Evolutionary conservation across 371 early-diverging fungal species (phyloP).

Genomic region (Apophysomyces ossiformis): DNA sequence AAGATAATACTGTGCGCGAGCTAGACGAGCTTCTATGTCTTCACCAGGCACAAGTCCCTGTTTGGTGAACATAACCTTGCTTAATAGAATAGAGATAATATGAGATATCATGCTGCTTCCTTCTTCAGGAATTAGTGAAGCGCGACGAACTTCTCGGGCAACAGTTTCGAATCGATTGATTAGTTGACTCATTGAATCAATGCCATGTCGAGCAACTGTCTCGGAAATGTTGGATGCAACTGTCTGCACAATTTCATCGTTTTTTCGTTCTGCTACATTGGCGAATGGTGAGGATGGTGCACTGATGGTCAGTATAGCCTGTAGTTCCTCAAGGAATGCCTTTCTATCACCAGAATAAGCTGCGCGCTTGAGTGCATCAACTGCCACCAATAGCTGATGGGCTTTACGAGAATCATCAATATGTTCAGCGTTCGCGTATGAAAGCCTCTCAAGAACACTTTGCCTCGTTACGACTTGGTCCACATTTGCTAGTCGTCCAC

Average conservation of each 20-base stretch:
- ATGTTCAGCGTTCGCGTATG: constrained; percentile 64
- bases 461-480: constrained; percentile 81
- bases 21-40: constrained; percentile 89
- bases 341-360: constrained; percentile 44
- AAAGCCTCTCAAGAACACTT: constrained; percentile 70
- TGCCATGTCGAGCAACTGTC: constrained; percentile 64
- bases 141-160: constrained; percentile 74
- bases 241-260: constrained; percentile 68
- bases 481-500: constrained; percentile 86
- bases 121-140: constrained; percentile 87
- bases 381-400: constrained; percentile 58
- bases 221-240: constrained; percentile 70
- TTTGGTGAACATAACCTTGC: constrained; percentile 83
- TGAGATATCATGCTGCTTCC: constrained; percentile 85
- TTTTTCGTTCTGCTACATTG: constrained; percentile 49
- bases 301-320: constrained; percentile 51
- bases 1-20: constrained; percentile 82
- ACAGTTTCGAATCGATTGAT: constrained; percentile 76
- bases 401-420: constrained; percentile 60
- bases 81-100: constrained; percentile 73
- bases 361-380: constrained; percentile 58
- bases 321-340: constrained; percentile 76
- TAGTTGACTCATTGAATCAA: constrained; percentile 75
- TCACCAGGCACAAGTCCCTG: constrained; percentile 86
- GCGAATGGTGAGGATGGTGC: constrained; percentile 47